Evolutionary conservation across 1,139 yeast genomes (phyloP).

Genomic region (Geotrichum aggregatum): DNA sequence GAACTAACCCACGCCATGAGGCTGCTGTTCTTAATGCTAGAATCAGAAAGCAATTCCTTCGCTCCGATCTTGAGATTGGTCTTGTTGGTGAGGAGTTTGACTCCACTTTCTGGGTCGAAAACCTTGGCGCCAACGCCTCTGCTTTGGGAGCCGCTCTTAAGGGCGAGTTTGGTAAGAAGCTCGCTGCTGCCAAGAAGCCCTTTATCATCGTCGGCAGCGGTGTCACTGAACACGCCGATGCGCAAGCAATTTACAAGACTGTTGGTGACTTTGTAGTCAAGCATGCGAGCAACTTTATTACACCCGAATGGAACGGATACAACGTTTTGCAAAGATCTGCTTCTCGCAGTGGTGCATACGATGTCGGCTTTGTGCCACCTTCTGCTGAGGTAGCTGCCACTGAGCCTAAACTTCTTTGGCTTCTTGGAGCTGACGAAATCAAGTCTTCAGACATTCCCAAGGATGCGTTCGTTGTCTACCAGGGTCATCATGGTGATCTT

Average conservation of each 20-base stretch:
- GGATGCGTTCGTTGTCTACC: constrained; percentile 85
- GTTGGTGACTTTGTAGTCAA: constrained; percentile 62
- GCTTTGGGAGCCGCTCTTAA: constrained; percentile 57
- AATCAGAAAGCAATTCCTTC: constrained; percentile 78
- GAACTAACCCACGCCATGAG: constrained; percentile 86
- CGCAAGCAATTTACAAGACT: constrained; percentile 56
- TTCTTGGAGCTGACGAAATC: constrained; percentile 82
- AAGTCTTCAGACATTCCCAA: constrained; percentile 65
- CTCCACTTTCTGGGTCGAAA: constrained; percentile 64
- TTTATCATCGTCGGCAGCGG: constrained; percentile 81
- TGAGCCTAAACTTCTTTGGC: constrained; percentile 70
- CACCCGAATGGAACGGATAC: constrained; percentile 77
- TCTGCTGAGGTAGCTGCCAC: constrained; percentile 47
- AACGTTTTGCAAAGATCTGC: constrained; percentile 83
- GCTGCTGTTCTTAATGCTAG: constrained; percentile 86
- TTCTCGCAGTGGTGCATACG: constrained; percentile 80
- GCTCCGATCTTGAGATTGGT: constrained; percentile 58
- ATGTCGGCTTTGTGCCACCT: constrained; percentile 68
- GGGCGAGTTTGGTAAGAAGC: constrained; percentile 68
- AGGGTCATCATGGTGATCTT: constrained; percentile 88
- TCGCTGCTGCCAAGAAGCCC: constrained; percentile 66
- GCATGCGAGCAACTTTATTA: constrained; percentile 56
- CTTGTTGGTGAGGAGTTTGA: constrained; percentile 75
- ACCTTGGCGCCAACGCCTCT: constrained; percentile 59
- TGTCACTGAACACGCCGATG: constrained; percentile 64